Percentiles rank a stretch among this genome's conserved stretches.
Evolutionary conservation across 176 grass and related monocot species (phyloP).

Genomic region (Carex myosuroides): DNA sequence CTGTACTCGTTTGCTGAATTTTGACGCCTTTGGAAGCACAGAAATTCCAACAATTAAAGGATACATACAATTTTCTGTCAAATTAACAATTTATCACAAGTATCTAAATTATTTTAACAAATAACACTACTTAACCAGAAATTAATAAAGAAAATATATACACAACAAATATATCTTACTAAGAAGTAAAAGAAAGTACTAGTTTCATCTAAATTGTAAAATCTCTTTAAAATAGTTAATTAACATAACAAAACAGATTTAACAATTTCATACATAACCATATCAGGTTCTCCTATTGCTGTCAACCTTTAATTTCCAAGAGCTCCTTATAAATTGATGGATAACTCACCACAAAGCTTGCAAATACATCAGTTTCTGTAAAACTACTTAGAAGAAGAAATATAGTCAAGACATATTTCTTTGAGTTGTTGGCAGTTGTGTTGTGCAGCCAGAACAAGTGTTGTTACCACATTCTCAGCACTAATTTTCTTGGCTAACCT

Average conservation of each 20-base stretch:
- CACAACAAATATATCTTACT: not conserved
- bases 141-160: not conserved
- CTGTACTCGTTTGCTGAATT: no score
- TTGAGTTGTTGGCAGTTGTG: conserved; percentile 35
- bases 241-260: not conserved
- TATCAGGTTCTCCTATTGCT: not conserved
- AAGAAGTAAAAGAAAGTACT: not conserved
- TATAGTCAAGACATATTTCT: conserved; percentile 24
- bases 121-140: not conserved
- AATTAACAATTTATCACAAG: not conserved
- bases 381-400: not conserved
- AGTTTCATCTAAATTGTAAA: not conserved
- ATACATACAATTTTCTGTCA: not conserved
- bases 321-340: conserved; percentile 18
- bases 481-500: conserved; percentile 17
- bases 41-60: no score
- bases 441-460: conserved; percentile 29
- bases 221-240: not conserved
- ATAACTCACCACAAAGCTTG: not conserved
- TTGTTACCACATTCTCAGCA: conserved; percentile 2
- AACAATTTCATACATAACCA: not conserved
- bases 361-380: conserved; percentile 2
- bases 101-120: not conserved
- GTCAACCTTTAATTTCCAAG: not conserved
- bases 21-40: no score